Evolutionary conservation across 148 eudicot species (phyloP).

Genomic region (Fagopyrum esculentum): DNA sequence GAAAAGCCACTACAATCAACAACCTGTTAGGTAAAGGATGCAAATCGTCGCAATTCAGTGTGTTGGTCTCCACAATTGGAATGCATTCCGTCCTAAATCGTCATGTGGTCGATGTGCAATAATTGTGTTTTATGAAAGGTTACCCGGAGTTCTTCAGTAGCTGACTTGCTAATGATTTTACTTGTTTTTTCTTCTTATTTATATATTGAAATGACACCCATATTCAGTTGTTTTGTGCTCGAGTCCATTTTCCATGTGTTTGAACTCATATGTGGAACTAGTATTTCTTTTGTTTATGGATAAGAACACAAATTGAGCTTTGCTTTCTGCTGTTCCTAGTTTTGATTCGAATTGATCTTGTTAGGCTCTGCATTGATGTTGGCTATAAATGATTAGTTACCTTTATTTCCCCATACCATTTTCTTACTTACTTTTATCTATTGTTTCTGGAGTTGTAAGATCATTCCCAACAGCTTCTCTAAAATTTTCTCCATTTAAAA

Average conservation of each 20-base stretch:
- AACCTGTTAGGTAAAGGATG: slow-evolving; percentile 58
- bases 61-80: background rate
- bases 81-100: background rate
- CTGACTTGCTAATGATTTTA: background rate
- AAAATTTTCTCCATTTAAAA: too few relatives aligned
- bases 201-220: slow-evolving; percentile 2
- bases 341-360: background rate
- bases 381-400: too few relatives aligned
- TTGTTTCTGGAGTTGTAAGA: too few relatives aligned
- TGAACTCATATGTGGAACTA: slow-evolving; percentile 7
- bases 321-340: background rate
- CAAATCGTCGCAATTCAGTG: background rate
- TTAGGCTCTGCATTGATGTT: too few relatives aligned
- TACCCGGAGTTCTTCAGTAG: background rate
- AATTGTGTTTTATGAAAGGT: background rate
- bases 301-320: background rate
- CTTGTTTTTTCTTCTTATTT: background rate
- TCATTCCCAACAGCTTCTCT: too few relatives aligned
- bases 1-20: slow-evolving; percentile 98
- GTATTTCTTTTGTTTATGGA: slow-evolving; percentile 1
- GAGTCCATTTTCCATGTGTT: slow-evolving; percentile 9
- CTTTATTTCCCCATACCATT: too few relatives aligned
- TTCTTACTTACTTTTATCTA: too few relatives aligned
- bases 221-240: slow-evolving; percentile 1
- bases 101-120: background rate